Conservation (phyloP, 140 eudicot species). For the Cichorium intybus region DNA sequence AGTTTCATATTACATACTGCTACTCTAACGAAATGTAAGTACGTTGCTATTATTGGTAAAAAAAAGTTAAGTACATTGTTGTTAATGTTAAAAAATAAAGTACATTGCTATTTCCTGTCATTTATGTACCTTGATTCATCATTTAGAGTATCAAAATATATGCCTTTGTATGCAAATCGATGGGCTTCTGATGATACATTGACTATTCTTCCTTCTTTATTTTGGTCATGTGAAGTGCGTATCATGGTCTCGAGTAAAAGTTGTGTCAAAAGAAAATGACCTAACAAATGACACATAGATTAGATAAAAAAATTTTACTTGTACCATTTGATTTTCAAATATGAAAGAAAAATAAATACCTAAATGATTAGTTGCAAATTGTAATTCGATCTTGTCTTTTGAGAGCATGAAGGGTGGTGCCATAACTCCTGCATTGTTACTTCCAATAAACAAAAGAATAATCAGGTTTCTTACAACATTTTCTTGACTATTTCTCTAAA, state of each 20-base stretch:
- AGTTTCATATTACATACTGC: neutral
- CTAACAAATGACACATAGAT: conserved; percentile 26
- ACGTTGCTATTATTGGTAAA: too few relatives aligned
- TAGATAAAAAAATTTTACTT: neutral
- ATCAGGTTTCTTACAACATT: neutral
- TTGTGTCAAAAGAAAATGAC: conserved; percentile 85
- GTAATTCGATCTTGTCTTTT: conserved; percentile 49
- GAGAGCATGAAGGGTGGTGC: conserved; percentile 50
- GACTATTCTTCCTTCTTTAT: conserved; percentile 80
- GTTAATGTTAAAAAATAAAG: too few relatives aligned
- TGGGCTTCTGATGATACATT: conserved; percentile 70
- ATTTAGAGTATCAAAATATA: conserved; percentile 68
- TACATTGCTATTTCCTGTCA: neutral
- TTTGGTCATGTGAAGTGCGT: conserved; percentile 53
- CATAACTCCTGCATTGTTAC: conserved; percentile 63
- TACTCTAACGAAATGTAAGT: neutral
- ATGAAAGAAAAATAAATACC: conserved; percentile 10
- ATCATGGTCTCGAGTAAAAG: conserved; percentile 82
- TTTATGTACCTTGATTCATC: conserved; percentile 55
- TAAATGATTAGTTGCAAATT: conserved; percentile 53
- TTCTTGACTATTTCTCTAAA: neutral
- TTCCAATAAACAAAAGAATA: conserved; percentile 15
- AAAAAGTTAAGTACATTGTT: too few relatives aligned
- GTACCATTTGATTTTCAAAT: neutral
- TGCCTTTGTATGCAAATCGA: conserved; percentile 65